These are phyloP conservation scores for Modicella reniformis DNA, from an alignment of 371 early-diverging fungal genomes.

Conservation along the genomic window DNA sequence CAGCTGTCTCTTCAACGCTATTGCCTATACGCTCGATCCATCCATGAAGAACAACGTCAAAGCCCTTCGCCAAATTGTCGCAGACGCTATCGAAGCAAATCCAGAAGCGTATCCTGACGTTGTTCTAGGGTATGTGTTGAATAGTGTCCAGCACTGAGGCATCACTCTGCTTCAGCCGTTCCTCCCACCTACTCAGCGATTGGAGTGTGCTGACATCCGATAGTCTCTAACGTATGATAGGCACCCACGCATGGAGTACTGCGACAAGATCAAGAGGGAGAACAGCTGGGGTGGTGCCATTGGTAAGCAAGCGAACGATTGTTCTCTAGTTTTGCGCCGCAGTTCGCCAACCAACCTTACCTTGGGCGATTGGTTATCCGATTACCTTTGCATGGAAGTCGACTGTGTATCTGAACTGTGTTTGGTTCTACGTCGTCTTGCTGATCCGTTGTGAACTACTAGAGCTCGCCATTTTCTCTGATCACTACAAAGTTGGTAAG, in stretches of 20 bases:
- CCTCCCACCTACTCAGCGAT: background rate
- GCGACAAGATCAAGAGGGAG: conserved; percentile 62
- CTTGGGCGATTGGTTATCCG: background rate
- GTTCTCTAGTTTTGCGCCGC: background rate
- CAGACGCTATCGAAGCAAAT: conserved; percentile 36
- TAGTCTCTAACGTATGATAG: conserved; percentile 11
- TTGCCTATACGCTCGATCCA: conserved; percentile 48
- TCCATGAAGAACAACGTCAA: conserved; percentile 35
- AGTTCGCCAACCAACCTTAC: conserved; percentile 7
- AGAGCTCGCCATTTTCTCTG: conserved; percentile 68
- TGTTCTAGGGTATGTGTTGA: conserved; percentile 34
- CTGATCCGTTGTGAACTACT: background rate
- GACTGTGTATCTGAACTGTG: background rate
- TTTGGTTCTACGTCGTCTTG: too few relatives aligned
- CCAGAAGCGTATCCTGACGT: conserved; percentile 45
- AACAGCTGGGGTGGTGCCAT: conserved; percentile 73
- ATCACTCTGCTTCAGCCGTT: too few relatives aligned
- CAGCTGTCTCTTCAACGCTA: conserved; percentile 50
- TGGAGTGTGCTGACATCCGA: background rate
- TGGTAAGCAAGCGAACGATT: conserved; percentile 50
- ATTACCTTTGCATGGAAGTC: background rate
- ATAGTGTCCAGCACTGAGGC: background rate
- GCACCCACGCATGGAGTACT: conserved; percentile 46
- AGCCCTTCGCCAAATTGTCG: conserved; percentile 44
- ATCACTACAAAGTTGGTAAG: conserved; percentile 63